Evolutionary conservation across 2,329 filamentous ascomycete genomes (phyloP).

Genomic region (Cladosporium sp.): DNA sequence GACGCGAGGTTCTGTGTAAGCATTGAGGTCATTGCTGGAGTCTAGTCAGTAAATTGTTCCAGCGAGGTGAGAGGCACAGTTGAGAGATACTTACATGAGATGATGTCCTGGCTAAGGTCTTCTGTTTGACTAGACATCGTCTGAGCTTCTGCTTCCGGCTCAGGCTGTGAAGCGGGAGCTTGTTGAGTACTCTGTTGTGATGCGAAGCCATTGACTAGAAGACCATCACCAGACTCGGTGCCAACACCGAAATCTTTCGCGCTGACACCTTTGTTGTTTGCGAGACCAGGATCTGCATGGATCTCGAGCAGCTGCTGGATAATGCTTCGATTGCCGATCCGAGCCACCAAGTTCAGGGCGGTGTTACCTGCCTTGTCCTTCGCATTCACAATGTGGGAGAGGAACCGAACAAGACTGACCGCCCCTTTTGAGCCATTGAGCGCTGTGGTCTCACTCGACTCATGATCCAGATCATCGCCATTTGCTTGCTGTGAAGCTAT

Average conservation of each 20-base stretch:
- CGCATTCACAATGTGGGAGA: slow-evolving; percentile 94
- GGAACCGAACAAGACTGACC: slow-evolving; percentile 87
- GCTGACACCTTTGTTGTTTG: slow-evolving; percentile 82
- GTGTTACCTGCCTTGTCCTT: slow-evolving; percentile 94
- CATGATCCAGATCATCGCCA: slow-evolving; percentile 26
- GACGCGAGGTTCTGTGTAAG: slow-evolving; percentile 73
- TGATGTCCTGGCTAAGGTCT: slow-evolving; percentile 76
- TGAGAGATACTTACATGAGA: slow-evolving; percentile 60
- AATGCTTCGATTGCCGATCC: slow-evolving; percentile 89
- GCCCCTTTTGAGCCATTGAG: slow-evolving; percentile 45
- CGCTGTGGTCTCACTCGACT: slow-evolving; percentile 17
- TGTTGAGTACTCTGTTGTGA: slow-evolving; percentile 23
- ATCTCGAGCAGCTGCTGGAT: slow-evolving; percentile 96
- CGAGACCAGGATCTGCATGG: slow-evolving; percentile 85
- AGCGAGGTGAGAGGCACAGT: slow-evolving; percentile 7
- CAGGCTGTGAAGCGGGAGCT: slow-evolving; percentile 19
- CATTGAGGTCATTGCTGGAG: slow-evolving; percentile 71
- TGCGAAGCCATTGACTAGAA: slow-evolving; percentile 20
- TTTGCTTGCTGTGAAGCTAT: slow-evolving; percentile 22
- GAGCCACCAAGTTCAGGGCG: slow-evolving; percentile 85
- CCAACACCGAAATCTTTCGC: slow-evolving; percentile 95
- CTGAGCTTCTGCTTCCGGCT: slow-evolving; percentile 36
- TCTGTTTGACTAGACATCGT: slow-evolving; percentile 47
- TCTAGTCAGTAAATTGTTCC: slow-evolving; percentile 35
- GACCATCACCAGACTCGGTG: slow-evolving; percentile 51